Conservation (phyloP, 2,329 filamentous ascomycete species). For the Botryotinia narcissicola region DNA sequence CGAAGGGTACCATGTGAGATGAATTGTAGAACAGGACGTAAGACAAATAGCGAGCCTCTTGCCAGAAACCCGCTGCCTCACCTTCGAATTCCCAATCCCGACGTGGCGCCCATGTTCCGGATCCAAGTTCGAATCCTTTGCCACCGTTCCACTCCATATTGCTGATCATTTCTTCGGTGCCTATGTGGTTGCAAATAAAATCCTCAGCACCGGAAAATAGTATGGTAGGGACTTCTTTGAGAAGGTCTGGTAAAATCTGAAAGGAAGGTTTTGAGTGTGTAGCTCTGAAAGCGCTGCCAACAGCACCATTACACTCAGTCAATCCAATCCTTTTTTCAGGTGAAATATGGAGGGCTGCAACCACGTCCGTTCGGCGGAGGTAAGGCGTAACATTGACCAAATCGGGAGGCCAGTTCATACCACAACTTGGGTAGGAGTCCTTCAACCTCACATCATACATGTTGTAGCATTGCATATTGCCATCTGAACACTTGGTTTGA, state of each 20-base stretch:
- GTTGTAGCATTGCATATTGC: constrained; percentile 68
- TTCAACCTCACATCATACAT: constrained; percentile 94
- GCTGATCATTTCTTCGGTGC: constrained; percentile 86
- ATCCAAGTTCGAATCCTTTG: constrained; percentile 83
- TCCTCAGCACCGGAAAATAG: constrained; percentile 94
- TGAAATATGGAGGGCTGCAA: constrained; percentile 77
- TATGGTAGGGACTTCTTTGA: constrained; percentile 74
- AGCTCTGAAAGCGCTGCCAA: constrained; percentile 68
- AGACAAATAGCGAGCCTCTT: constrained; percentile 90
- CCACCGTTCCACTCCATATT: constrained; percentile 90
- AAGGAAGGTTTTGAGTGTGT: constrained; percentile 70
- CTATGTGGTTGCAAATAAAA: constrained; percentile 94
- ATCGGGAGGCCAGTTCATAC: constrained; percentile 98
- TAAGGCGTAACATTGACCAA: constrained; percentile 76
- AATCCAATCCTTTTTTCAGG: constrained; percentile 80
- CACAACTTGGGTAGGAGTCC: constrained; percentile 79
- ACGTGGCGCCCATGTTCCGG: constrained; percentile 87
- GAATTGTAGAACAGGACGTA: constrained; percentile 95
- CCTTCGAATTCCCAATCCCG: constrained; percentile 93
- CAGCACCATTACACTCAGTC: constrained; percentile 82
- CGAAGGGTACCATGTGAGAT: constrained; percentile 97
- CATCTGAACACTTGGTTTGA: constrained; percentile 50
- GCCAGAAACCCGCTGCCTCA: constrained; percentile 84
- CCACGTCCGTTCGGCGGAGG: constrained; percentile 77
- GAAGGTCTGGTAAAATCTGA: constrained; percentile 71